Evolutionary conservation across 2,329 filamentous ascomycete genomes (phyloP).

Genomic region (Sporothrix schenckii): DNA sequence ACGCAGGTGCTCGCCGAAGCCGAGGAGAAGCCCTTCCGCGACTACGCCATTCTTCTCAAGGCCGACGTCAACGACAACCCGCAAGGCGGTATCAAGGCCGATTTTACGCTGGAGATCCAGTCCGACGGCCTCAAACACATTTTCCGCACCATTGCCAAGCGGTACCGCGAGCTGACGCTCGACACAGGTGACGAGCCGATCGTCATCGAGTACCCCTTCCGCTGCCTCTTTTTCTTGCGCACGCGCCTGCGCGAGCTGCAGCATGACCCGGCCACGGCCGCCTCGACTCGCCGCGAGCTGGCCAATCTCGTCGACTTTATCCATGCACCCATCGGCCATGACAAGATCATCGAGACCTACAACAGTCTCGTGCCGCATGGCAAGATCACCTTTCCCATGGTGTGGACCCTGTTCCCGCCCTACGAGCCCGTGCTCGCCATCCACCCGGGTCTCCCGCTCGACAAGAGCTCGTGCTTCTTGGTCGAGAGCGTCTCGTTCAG

Average conservation of each 20-base stretch:
- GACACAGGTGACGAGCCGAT: conserved; percentile 28
- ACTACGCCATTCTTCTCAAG: conserved; percentile 28
- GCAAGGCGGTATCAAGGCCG: conserved; percentile 20
- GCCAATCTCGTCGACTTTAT: conserved; percentile 27
- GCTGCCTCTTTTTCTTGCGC: conserved; percentile 27
- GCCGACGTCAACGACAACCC: conserved; percentile 25
- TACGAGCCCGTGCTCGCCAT: conserved; percentile 27
- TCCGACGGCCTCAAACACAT: conserved; percentile 26
- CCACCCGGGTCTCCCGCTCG: not conserved
- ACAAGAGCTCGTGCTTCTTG: conserved; percentile 23
- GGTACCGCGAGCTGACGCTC: conserved; percentile 23
- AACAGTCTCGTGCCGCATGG: conserved; percentile 27
- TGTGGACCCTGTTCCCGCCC: conserved; percentile 30
- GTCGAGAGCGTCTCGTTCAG: conserved; percentile 19
- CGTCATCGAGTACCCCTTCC: conserved; percentile 25
- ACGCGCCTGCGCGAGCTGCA: conserved; percentile 26
- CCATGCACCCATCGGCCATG: conserved; percentile 26
- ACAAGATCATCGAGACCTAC: conserved; percentile 28
- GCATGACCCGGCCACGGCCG: conserved; percentile 17
- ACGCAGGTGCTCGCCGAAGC: conserved; percentile 24
- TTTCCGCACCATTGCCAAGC: conserved; percentile 25
- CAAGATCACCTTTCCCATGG: conserved; percentile 28
- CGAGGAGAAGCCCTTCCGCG: conserved; percentile 19
- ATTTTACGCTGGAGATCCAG: conserved; percentile 28
- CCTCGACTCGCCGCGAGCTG: conserved; percentile 17